These are phyloP conservation scores for Nakaseomyces kungkrabaensis DNA, from an alignment of 1,139 yeast species.

Conservation along the genomic window DNA sequence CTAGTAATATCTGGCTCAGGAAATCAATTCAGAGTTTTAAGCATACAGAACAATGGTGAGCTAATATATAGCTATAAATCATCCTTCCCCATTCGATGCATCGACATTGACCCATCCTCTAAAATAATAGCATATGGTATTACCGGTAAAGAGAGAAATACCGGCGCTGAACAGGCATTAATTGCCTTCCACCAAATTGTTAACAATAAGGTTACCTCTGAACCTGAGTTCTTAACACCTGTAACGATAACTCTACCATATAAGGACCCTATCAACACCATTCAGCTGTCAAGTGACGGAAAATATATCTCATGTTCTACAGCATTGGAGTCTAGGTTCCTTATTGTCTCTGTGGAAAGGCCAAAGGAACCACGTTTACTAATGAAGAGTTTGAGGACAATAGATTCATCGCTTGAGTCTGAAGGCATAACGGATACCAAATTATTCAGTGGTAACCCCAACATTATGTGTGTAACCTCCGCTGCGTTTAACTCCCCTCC, in stretches of 20 bases:
- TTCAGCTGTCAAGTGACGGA: constrained; percentile 64
- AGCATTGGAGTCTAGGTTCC: constrained; percentile 66
- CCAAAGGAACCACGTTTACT: constrained; percentile 60
- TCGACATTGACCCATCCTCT: constrained; percentile 59
- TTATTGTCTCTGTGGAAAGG: constrained; percentile 60
- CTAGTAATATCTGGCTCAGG: constrained; percentile 65
- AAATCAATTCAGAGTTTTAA: constrained; percentile 60
- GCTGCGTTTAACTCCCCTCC: constrained; percentile 53
- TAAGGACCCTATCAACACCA: constrained; percentile 68
- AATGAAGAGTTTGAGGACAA: constrained; percentile 51
- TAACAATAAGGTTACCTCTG: constrained; percentile 14
- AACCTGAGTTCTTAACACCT: constrained; percentile 31
- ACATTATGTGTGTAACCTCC: constrained; percentile 49
- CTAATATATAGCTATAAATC: constrained; percentile 62
- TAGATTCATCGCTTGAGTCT: constrained; percentile 56
- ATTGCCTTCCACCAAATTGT: constrained; percentile 49
- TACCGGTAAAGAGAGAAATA: constrained; percentile 62
- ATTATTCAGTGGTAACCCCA: constrained; percentile 51
- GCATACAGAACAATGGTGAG: constrained; percentile 45
- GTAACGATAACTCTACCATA: constrained; percentile 76
- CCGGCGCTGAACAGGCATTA: constrained; percentile 71
- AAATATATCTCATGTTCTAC: constrained; percentile 73
- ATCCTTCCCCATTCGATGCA: constrained; percentile 68
- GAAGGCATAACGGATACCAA: constrained; percentile 85
- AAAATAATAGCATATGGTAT: constrained; percentile 69